Conservation (phyloP, 331 rosid species). For the Erythrophleum ivorense region DNA sequence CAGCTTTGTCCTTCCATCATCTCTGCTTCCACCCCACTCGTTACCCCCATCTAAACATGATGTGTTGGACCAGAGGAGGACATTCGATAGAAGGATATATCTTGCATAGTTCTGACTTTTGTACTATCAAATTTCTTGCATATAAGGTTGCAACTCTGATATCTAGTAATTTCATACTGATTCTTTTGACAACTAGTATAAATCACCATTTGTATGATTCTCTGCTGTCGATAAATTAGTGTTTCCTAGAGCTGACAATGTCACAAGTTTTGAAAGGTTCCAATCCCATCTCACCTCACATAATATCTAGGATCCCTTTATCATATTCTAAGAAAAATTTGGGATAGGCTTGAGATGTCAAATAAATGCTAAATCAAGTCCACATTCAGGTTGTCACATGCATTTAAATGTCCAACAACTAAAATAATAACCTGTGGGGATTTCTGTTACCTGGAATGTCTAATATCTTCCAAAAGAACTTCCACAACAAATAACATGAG, state of each 20-base stretch:
- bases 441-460: not conserved
- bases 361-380: constrained; percentile 21
- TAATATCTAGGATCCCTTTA: not conserved
- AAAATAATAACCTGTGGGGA: not conserved
- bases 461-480: not conserved
- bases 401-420: constrained; percentile 14
- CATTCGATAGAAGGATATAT: not conserved
- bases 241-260: constrained; percentile 6
- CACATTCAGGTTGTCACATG: not conserved
- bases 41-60: not conserved
- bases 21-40: not conserved
- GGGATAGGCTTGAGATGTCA: constrained; percentile 20
- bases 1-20: no score
- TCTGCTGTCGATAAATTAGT: not conserved
- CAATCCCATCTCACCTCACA: not conserved
- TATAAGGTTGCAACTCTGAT: not conserved
- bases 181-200: not conserved
- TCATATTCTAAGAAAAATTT: not conserved
- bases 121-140: not conserved
- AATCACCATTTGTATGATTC: not conserved
- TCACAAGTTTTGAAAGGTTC: not conserved
- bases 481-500: not conserved
- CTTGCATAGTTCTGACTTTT: not conserved
- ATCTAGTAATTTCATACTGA: not conserved
- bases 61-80: not conserved